Evolutionary conservation across 164 flowering plant genomes (phyloP).

Genomic region (Piper betle): DNA sequence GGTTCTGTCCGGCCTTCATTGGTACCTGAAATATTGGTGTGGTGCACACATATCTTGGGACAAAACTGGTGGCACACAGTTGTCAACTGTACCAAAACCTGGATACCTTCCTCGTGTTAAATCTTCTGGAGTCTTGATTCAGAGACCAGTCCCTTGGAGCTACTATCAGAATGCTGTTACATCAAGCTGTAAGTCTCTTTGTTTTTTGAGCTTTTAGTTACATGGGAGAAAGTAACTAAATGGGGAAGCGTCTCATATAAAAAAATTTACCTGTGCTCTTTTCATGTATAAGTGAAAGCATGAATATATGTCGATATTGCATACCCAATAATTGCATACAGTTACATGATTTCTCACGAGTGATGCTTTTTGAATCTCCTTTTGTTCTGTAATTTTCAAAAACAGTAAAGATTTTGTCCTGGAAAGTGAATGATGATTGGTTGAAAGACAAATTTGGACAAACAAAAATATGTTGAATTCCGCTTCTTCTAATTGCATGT

Average conservation of each 20-base stretch:
- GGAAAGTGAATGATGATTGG: neutral
- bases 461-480: neutral
- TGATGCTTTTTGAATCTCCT: too few species aligned
- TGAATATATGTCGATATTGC: too few species aligned
- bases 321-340: too few species aligned
- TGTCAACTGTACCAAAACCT: conserved; percentile 41
- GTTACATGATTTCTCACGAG: too few species aligned
- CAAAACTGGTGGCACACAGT: conserved; percentile 67
- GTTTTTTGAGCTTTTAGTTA: too few species aligned
- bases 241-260: too few species aligned
- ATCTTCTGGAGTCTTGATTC: conserved; percentile 33
- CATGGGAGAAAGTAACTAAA: too few species aligned
- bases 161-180: conserved; percentile 87
- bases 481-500: neutral
- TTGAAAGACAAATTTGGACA: neutral
- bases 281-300: too few species aligned
- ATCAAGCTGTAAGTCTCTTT: conserved; percentile 55
- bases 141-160: conserved; percentile 63
- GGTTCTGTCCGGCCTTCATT: conserved; percentile 58
- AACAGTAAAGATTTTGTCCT: too few species aligned
- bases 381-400: too few species aligned
- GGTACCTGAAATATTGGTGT: conserved; percentile 69
- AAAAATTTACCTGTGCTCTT: too few species aligned
- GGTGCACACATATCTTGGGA: conserved; percentile 73
- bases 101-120: conserved; percentile 48